A percentile compares a stretch with the other conserved stretches of the same genome.
phyloP scores from a whole-genome alignment of 495 filamentous ascomycete genomes.

The Podospora fimiseda region DNA sequence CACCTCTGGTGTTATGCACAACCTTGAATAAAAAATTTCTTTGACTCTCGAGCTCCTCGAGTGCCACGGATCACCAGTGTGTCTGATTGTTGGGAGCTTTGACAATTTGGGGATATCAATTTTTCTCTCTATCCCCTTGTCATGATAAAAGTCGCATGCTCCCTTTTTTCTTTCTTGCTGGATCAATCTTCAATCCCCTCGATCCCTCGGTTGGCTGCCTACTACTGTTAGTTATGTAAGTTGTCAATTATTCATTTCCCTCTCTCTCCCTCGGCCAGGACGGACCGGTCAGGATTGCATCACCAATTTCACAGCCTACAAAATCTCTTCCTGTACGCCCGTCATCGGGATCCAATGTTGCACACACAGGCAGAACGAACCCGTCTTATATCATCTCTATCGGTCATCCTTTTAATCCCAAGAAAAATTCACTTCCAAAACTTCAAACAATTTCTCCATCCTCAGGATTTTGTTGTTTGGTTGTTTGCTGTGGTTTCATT shows the following conservation, averaged over 20 bases:
- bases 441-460: background rate
- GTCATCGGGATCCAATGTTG: background rate
- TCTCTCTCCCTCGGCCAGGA: background rate
- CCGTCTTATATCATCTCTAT: background rate
- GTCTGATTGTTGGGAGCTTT: too few species aligned
- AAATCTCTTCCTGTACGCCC: background rate
- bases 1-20: slow-evolving; percentile 29
- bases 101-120: too few species aligned
- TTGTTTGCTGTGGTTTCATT: slow-evolving; percentile 13
- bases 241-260: background rate
- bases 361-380: background rate
- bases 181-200: slow-evolving; percentile 17
- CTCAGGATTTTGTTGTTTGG: slow-evolving; percentile 18
- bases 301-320: background rate
- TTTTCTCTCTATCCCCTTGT: slow-evolving; percentile 10
- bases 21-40: too few species aligned
- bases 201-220: slow-evolving; percentile 5
- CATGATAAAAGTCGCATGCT: slow-evolving; percentile 7
- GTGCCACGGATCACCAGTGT: background rate
- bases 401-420: too few species aligned
- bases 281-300: background rate
- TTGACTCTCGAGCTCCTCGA: too few species aligned
- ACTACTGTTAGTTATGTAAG: slow-evolving; percentile 2
- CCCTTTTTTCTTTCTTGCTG: slow-evolving; percentile 16
- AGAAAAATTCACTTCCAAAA: background rate